These are phyloP conservation scores for Colletotrichum sp. DNA, from an alignment of 2,329 filamentous ascomycete species.

Conservation along the genomic window DNA sequence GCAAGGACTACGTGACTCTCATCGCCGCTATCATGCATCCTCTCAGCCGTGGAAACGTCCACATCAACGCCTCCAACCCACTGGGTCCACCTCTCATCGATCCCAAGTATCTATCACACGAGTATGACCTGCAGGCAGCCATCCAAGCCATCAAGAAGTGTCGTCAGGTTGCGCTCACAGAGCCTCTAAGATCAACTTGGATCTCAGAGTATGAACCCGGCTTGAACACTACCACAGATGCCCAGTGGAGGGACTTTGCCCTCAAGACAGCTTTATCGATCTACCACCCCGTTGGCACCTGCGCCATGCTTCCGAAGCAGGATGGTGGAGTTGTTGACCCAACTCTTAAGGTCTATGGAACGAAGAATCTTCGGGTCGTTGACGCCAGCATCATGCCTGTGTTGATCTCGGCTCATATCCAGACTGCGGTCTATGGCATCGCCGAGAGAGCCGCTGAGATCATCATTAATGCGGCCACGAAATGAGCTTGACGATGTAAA, in stretches of 20 bases:
- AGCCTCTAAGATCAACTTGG: constrained; percentile 33
- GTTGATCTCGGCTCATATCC: constrained; percentile 51
- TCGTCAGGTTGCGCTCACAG: constrained; percentile 31
- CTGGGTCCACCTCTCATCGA: constrained; percentile 33
- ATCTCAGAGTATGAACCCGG: constrained; percentile 37
- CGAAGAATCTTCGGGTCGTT: constrained; percentile 50
- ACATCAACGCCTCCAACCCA: constrained; percentile 37
- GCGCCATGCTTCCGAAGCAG: constrained; percentile 48
- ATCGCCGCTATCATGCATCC: constrained; percentile 32
- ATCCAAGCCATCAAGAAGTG: constrained; percentile 32
- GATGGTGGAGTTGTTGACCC: constrained; percentile 50
- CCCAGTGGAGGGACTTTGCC: constrained; percentile 21
- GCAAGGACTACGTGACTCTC: constrained; percentile 31
- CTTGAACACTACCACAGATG: constrained; percentile 19
- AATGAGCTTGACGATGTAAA: not conserved
- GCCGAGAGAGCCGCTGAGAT: constrained; percentile 47
- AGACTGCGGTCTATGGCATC: constrained; percentile 57
- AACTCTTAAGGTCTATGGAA: constrained; percentile 49
- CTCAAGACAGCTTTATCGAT: constrained; percentile 19
- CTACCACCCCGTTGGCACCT: constrained; percentile 49
- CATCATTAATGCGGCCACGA: constrained; percentile 22
- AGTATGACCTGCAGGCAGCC: constrained; percentile 29
- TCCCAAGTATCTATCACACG: constrained; percentile 30
- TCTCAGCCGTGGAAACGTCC: constrained; percentile 33
- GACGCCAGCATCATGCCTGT: constrained; percentile 55